Conservation (phyloP, 2,329 filamentous ascomycete species). For the Xylariaceae sp. region DNA sequence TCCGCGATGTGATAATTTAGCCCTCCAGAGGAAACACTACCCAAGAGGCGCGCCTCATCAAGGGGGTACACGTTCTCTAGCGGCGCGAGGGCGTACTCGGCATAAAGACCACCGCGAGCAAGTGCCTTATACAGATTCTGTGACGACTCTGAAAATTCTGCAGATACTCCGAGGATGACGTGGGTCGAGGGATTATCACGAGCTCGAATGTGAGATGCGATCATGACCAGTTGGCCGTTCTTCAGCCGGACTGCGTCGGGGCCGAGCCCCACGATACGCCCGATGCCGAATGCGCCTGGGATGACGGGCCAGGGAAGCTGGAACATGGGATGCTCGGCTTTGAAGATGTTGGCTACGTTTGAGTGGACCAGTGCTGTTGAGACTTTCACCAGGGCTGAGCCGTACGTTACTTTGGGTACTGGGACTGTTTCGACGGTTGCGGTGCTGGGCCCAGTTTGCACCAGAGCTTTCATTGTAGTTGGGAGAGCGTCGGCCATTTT, state of each 20-base stretch:
- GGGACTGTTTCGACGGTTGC: slow-evolving; percentile 11
- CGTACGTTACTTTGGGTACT: slow-evolving; percentile 6
- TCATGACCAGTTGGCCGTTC: slow-evolving; percentile 5
- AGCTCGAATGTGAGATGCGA: slow-evolving; percentile 1
- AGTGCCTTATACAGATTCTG: slow-evolving; percentile 2
- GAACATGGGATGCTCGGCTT: slow-evolving; percentile 1
- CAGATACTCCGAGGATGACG: slow-evolving; percentile 1
- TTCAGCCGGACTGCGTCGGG: slow-evolving; percentile 4
- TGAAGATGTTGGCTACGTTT: slow-evolving; percentile 8
- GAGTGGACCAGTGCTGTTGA: slow-evolving; percentile 5
- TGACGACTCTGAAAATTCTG: background rate
- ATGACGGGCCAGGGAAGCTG: slow-evolving; percentile 1
- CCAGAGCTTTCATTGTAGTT: slow-evolving; percentile 12
- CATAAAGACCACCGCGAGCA: slow-evolving; percentile 11
- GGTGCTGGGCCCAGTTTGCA: slow-evolving; percentile 10
- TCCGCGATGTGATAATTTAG: slow-evolving; percentile 3
- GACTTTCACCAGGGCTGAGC: slow-evolving; percentile 11
- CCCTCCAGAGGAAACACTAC: background rate
- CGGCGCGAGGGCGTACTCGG: slow-evolving; percentile 13
- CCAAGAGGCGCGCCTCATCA: slow-evolving; percentile 11
- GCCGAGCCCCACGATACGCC: slow-evolving; percentile 1
- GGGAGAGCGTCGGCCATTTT: slow-evolving; percentile 10
- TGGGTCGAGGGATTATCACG: slow-evolving; percentile 6
- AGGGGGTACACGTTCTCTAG: slow-evolving; percentile 18
- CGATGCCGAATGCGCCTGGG: slow-evolving; percentile 8